Evolutionary conservation across 352 stramenopile species (phyloP), one percentile per base, ranked within the genome.

Genomic region (Phytophthora cactorum): DNA sequence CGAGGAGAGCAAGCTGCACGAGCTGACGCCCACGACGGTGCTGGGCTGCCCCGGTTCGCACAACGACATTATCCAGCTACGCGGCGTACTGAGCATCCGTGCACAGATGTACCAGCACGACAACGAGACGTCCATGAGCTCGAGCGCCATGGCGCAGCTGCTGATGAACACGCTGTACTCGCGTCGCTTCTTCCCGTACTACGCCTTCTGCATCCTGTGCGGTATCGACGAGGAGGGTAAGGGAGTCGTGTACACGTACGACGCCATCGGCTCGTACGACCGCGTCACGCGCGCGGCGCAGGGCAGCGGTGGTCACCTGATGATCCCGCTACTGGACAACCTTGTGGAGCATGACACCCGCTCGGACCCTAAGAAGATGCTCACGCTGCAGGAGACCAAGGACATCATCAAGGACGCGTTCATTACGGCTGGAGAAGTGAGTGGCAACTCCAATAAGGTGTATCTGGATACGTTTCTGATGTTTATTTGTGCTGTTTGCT

Each of bases 351-450:
- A 98, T 62, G 75, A 92, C 55, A 82, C 76, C n/a, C 90, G 97
- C 70, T 78, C 88, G 36, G 96, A 99, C 83, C 83, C 93, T 10
- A 98, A 99, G 78, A 80, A 85, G 51, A 85, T 95, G 32, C 81
- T 98, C 32, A 89, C 85, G 32, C 75, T 91, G 25, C 90, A 98
- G 55, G 95, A 99, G 77, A 93, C 97, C 38, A 98, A 99, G 71
- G 90, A 98, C 72, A 97, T 99, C 74, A 96, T 99, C 69, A 99
- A 99, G 88, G 97, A 99, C 74, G 93, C 93, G 11, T 99, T 99
- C 78, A 88, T 99, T 65, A 98, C 96, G 39, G 97, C 97, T 63
- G 97, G 96, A 72, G 97, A 99, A 74, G 85, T 93, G 60, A 9
- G 28, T 65, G 8, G 52, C 4, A 28, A 11, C 39, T 12, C 25